A percentile compares a stretch with the other conserved stretches of the same genome.
These are phyloP conservation scores for Lachnellula hyalina DNA, from an alignment of 2,329 filamentous ascomycete species.

Conservation along the genomic window DNA sequence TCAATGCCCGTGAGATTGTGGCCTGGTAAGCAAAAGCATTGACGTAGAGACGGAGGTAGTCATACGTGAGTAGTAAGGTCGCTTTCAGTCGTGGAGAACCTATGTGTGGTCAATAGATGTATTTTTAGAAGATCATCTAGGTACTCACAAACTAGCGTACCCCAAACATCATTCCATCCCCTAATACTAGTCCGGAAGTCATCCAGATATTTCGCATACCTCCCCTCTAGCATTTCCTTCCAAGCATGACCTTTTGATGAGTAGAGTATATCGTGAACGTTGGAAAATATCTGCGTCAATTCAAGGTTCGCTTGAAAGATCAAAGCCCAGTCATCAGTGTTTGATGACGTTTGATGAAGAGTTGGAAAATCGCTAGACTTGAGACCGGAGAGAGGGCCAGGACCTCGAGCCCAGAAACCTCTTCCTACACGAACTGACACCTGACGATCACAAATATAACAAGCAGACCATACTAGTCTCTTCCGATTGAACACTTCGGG, in stretches of 20 bases:
- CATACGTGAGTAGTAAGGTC: slow-evolving; percentile 63
- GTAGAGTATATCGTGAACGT: slow-evolving; percentile 69
- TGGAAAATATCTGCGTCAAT: slow-evolving; percentile 66
- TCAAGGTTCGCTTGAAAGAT: slow-evolving; percentile 69
- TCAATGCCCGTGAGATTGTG: slow-evolving; percentile 48
- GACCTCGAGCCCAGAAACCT: slow-evolving; percentile 69
- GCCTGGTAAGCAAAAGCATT: slow-evolving; percentile 74
- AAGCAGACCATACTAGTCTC: slow-evolving; percentile 62
- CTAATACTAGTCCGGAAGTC: slow-evolving; percentile 65
- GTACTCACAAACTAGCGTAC: slow-evolving; percentile 53
- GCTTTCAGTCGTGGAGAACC: slow-evolving; percentile 61
- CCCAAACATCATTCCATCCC: slow-evolving; percentile 67
- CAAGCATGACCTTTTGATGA: slow-evolving; percentile 65
- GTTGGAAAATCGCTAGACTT: slow-evolving; percentile 42
- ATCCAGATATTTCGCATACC: slow-evolving; percentile 71
- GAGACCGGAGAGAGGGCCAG: slow-evolving; percentile 58
- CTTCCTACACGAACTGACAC: slow-evolving; percentile 68
- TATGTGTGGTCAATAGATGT: slow-evolving; percentile 20
- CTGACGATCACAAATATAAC: slow-evolving; percentile 56
- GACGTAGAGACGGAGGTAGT: slow-evolving; percentile 68
- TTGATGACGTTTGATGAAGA: slow-evolving; percentile 50
- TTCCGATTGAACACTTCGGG: slow-evolving; percentile 56
- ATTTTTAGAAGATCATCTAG: background rate
- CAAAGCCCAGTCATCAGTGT: slow-evolving; percentile 61
- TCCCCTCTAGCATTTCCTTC: slow-evolving; percentile 63